Base-by-base conservation (phyloP, 1,139 yeast genomes). In the Hyphopichia pseudoburtonii region DNA sequence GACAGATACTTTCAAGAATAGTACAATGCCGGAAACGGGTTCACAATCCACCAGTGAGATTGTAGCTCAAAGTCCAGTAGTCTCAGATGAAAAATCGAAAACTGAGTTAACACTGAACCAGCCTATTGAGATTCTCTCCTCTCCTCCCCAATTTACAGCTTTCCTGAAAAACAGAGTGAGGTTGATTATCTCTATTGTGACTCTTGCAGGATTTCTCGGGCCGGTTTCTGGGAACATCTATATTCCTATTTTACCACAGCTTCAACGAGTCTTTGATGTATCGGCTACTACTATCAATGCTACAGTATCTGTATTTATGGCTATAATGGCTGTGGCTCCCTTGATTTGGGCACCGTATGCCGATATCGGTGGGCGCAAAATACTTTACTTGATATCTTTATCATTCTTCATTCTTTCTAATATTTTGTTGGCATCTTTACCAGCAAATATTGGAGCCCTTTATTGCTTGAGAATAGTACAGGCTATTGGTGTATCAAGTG, bases 181-280 rank as follows among this genome's bases (percentile, higher is more conserved):
- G 0, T 38, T 60, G 11, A 64, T 71, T 11, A 23, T 70, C 5
- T 42, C 47, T 1, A 52, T 73, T 17, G 70, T 73, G 14, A 71
- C 79, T 0, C 32, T 64, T 4, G 74, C 78, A 14, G 84, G 83
- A 0, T 76, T 77, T 42, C 52, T 78, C 37, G 84, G 84, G 0
- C 85, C 85, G 0, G 61, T 78, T 36, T 66, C 81, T 3, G 84
- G 83, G 1, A 78, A 78, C 41, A 76, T 78, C 23, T 79, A 78
- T 47, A 72, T 78, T 17, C 84, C 85, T 2, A 62, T 80, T 3
- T 53, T 79, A 15, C 81, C 82, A 1, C 55, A 67, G 12, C 55
- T 79, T 18, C 64, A 69, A 42, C 47, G 54, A 3, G 71, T 64
- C 2, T 75, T 76, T 42, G 31, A 60, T 3, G 72, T 64, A 2